Base-by-base conservation (phyloP, 108 stramenopile species). In the Chaetoceros muelleri region DNA sequence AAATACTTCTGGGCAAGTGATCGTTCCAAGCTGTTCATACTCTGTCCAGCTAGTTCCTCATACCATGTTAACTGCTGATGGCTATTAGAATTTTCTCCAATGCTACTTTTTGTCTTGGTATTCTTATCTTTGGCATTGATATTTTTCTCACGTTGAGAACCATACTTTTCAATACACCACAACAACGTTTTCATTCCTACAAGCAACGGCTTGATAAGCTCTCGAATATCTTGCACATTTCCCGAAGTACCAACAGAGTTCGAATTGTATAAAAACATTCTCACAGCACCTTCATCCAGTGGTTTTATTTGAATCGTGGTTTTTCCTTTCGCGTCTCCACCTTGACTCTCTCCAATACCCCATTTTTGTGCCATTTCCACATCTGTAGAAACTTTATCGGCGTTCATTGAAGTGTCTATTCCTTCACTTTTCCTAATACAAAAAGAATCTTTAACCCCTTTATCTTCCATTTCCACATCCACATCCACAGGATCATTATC, bases 121-220 rank as follows among this genome's bases (percentile, higher is more conserved):
- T 40, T 40, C 34, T 62, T 29, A 24, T 53, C 26, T 30, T 50
- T 53, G 23, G 49, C 34, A 17, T 18, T 13, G 21, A 55, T 52
- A 44, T 76, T 70, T 60, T 78, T 82, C 30, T 81, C 82, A 49
- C 77, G 52, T 46, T 75, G 74, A 23, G 52, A 57, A 3, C 75
- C 63, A 58, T 92, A 93, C 50, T 82, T 95, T 62, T 76, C 75
- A 53, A 96, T 81, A 67, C 90, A 98, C 80, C 85, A 96, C 26
- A 97, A 78, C 20, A 97, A 66, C 10, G 86, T 97, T 68, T 96
- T 97, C 61, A 91, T 75, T 24, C 96, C 95, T 25, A 76, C 74
- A 58, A 96, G 73, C 63, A 99, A 93, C 0, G 90, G 80, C 44
- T 83, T 80, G 17, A 96, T 58, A 53, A 97, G 79, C 0, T 60